Percentiles rank a stretch among this genome's conserved stretches.
These are phyloP conservation scores for Russula brevipes DNA, from an alignment of 768 basidiomycete species.

Conservation along the genomic window DNA sequence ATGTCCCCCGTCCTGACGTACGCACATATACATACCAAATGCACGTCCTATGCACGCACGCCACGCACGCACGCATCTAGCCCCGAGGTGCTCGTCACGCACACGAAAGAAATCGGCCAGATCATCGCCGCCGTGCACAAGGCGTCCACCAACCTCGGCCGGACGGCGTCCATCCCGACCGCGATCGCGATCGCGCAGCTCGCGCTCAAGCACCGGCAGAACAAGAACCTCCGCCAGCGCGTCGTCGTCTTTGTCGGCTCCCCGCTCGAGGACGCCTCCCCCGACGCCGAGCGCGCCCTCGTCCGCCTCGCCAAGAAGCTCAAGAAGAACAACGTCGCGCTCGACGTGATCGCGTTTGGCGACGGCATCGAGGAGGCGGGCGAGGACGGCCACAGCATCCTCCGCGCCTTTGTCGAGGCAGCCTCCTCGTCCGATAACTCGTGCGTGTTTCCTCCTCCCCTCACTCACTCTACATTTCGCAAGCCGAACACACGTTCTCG, in stretches of 20 bases:
- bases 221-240: constrained; percentile 96
- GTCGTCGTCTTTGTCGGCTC: constrained; percentile 93
- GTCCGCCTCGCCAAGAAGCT: constrained; percentile 91
- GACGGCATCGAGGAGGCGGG: constrained; percentile 71
- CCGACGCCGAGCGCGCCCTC: constrained; percentile 69
- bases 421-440: constrained; percentile 81
- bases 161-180: constrained; percentile 80
- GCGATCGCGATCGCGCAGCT: constrained; percentile 92
- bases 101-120: constrained; percentile 92
- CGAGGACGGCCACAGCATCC: constrained; percentile 56
- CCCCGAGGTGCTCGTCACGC: constrained; percentile 93
- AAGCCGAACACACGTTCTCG: neutral
- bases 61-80: constrained; percentile 35
- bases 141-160: constrained; percentile 67
- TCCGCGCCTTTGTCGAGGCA: constrained; percentile 79
- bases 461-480: neutral
- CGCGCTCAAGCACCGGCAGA: constrained; percentile 94
- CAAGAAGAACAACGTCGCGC: constrained; percentile 98
- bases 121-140: constrained; percentile 75
- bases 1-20: neutral
- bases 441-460: constrained; percentile 41
- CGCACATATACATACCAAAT: neutral
- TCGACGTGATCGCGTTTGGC: constrained; percentile 88
- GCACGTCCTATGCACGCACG: neutral
- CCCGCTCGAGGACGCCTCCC: constrained; percentile 64